Percentiles rank a stretch among this genome's conserved stretches.
These are phyloP conservation scores for Hypoxylon sp. DNA, from an alignment of 2,329 filamentous ascomycete genomes.

Conservation along the genomic window DNA sequence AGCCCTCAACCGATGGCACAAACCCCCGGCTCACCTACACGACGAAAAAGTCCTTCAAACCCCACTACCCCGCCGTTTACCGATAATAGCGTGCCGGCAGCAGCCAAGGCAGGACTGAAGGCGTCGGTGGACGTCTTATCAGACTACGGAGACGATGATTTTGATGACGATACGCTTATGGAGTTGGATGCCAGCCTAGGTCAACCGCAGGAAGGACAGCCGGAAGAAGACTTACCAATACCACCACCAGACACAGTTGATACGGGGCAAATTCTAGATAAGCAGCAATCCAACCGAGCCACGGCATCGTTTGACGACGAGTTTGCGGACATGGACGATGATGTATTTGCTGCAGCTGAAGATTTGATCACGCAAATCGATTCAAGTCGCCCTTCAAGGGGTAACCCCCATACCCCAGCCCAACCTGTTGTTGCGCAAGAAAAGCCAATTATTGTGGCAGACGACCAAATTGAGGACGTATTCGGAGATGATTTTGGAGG, in stretches of 20 bases:
- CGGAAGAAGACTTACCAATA: conserved; percentile 39
- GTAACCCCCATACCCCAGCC: conserved; percentile 39
- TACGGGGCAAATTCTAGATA: conserved; percentile 40
- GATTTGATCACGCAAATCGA: conserved; percentile 58
- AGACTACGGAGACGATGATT: conserved; percentile 70
- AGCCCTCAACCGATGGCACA: conserved; percentile 42
- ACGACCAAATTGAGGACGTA: conserved; percentile 61
- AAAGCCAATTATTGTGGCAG: conserved; percentile 44
- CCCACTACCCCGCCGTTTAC: conserved; percentile 31
- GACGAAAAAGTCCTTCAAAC: conserved; percentile 45
- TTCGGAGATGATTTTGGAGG: conserved; percentile 83
- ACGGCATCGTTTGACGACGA: conserved; percentile 64
- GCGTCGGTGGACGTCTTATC: conserved; percentile 52
- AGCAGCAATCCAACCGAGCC: conserved; percentile 33
- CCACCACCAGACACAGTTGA: conserved; percentile 39
- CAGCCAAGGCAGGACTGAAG: conserved; percentile 10
- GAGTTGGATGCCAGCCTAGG: conserved; percentile 64
- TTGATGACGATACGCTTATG: conserved; percentile 73
- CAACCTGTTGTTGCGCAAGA: conserved; percentile 29
- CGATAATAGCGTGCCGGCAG: conserved; percentile 12
- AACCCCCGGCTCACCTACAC: conserved; percentile 37
- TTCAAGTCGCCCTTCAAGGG: conserved; percentile 46
- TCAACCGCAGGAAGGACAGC: conserved; percentile 40
- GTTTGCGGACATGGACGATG: conserved; percentile 77
- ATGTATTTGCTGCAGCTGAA: conserved; percentile 67